Conservation (phyloP, 2,329 filamentous ascomycete genomes). For the Phyllosticta citriasiana region DNA sequence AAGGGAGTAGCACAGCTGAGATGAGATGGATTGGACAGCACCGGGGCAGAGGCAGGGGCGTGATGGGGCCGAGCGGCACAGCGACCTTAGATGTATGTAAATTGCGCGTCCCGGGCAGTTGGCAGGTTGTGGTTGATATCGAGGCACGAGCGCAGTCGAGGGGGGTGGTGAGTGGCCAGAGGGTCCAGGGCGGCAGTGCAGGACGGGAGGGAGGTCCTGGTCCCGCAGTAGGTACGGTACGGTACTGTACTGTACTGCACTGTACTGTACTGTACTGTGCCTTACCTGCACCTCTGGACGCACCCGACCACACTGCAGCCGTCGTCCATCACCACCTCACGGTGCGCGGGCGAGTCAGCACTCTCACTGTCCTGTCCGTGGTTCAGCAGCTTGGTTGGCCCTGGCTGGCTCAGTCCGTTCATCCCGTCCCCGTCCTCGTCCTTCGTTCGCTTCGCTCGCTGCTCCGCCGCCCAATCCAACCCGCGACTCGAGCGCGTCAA, state of each 20-base stretch:
- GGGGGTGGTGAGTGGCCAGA: neutral
- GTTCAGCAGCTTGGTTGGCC: neutral
- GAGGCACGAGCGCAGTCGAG: neutral
- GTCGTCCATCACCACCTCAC: neutral
- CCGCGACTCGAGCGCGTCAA: neutral
- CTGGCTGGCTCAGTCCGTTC: neutral
- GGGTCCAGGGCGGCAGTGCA: too few relatives aligned
- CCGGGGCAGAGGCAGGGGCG: neutral
- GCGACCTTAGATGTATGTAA: neutral
- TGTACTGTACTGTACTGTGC: neutral
- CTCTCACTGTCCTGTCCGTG: neutral
- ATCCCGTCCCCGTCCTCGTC: neutral
- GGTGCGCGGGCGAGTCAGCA: neutral
- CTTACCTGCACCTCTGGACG: neutral
- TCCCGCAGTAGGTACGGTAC: too few relatives aligned
- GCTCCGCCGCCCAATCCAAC: neutral
- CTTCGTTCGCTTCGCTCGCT: neutral
- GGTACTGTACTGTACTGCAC: neutral
- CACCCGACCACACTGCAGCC: neutral
- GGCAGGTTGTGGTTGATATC: neutral
- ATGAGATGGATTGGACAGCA: neutral
- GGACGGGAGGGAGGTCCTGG: too few relatives aligned
- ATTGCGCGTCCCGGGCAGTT: neutral
- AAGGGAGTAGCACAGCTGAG: neutral
- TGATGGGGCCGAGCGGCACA: neutral